Evolutionary conservation across 2,329 filamentous ascomycete species (phyloP).

Genomic region (Sporothrix euskadiensis): DNA sequence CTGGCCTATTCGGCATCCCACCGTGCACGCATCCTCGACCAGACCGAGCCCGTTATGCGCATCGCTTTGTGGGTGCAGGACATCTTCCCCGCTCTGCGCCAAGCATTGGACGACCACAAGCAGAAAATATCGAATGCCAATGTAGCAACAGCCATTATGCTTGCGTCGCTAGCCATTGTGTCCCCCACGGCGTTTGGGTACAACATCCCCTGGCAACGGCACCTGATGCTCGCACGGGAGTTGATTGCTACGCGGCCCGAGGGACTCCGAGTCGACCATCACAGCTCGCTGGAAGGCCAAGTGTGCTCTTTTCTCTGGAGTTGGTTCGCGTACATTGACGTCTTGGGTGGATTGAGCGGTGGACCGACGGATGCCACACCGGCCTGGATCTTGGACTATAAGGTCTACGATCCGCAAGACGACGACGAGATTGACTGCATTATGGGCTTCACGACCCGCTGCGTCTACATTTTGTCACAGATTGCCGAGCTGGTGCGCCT

Average conservation of each 20-base stretch:
- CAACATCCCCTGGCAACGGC: slow-evolving; percentile 77
- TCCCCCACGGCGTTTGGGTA: slow-evolving; percentile 79
- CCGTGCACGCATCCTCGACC: slow-evolving; percentile 70
- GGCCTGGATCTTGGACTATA: slow-evolving; percentile 53
- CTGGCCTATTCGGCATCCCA: slow-evolving; percentile 85
- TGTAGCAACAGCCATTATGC: slow-evolving; percentile 80
- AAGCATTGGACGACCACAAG: slow-evolving; percentile 62
- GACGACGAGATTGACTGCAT: slow-evolving; percentile 77
- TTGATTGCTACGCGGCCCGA: slow-evolving; percentile 66
- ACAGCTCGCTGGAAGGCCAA: slow-evolving; percentile 51
- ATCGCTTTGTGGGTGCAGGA: slow-evolving; percentile 80
- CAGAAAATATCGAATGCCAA: slow-evolving; percentile 70
- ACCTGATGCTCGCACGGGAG: slow-evolving; percentile 72
- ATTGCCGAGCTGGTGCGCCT: slow-evolving; percentile 69
- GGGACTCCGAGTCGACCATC: slow-evolving; percentile 52
- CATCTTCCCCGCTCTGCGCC: slow-evolving; percentile 71
- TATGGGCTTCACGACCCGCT: slow-evolving; percentile 73
- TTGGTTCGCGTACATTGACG: slow-evolving; percentile 83
- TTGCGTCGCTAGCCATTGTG: slow-evolving; percentile 79
- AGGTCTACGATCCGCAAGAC: slow-evolving; percentile 53
- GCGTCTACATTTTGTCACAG: slow-evolving; percentile 68
- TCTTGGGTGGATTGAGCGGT: slow-evolving; percentile 71
- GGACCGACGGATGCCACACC: slow-evolving; percentile 53
- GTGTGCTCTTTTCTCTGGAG: slow-evolving; percentile 73
- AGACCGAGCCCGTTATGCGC: slow-evolving; percentile 71